Percentiles rank a stretch among this genome's conserved stretches.
phyloP scores from a whole-genome alignment of 495 filamentous ascomycete species.

The Penicillium paxilli region DNA sequence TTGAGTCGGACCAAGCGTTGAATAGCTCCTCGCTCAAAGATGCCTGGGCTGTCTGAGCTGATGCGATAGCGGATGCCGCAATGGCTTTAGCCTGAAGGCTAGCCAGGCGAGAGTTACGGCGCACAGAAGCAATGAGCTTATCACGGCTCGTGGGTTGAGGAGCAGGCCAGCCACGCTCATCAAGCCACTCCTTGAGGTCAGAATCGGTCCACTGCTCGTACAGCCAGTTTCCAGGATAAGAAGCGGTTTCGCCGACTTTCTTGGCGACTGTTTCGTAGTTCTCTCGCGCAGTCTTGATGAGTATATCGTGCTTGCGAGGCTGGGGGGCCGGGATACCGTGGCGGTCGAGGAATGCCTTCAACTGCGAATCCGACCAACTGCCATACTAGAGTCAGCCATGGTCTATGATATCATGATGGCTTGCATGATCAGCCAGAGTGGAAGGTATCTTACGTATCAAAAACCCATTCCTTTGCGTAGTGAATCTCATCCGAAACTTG shows the following conservation, averaged over 20 bases:
- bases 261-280: slow-evolving; percentile 81
- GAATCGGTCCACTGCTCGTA: slow-evolving; percentile 85
- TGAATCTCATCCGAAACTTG: slow-evolving; percentile 67
- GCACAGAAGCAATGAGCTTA: slow-evolving; percentile 82
- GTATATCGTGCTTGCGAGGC: slow-evolving; percentile 79
- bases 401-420: neutral
- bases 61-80: slow-evolving; percentile 60
- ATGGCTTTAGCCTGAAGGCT: slow-evolving; percentile 63
- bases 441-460: slow-evolving; percentile 71
- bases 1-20: slow-evolving; percentile 82
- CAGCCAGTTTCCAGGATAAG: slow-evolving; percentile 95
- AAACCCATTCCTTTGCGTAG: slow-evolving; percentile 85
- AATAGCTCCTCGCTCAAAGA: slow-evolving; percentile 80
- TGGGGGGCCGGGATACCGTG: slow-evolving; percentile 79
- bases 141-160: slow-evolving; percentile 87
- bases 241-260: slow-evolving; percentile 75
- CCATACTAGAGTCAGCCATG: neutral
- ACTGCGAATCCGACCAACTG: slow-evolving; percentile 80
- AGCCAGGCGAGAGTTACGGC: slow-evolving; percentile 84
- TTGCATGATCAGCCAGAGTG: too few species aligned
- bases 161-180: slow-evolving; percentile 82
- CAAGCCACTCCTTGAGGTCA: slow-evolving; percentile 79
- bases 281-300: slow-evolving; percentile 73
- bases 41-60: slow-evolving; percentile 66
- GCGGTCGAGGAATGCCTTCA: slow-evolving; percentile 90